A percentile compares a stretch with the other conserved stretches of the same genome.
Conservation (phyloP, 176 grass and related monocot species). For the Aegilops sharonensis region DNA sequence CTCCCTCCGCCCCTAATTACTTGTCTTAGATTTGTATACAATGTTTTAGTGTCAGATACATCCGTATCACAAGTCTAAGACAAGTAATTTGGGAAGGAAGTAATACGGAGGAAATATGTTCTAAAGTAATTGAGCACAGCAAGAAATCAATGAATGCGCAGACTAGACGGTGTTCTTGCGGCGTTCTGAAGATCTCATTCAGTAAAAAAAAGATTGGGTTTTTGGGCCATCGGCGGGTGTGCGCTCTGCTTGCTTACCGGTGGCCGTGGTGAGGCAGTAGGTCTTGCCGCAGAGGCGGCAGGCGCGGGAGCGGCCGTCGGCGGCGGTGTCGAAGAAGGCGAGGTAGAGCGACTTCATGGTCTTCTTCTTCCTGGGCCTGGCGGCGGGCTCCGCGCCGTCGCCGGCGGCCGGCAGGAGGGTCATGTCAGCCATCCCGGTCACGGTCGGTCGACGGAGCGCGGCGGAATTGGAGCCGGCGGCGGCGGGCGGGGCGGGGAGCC, state of each 20-base stretch:
- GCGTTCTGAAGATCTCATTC: no score
- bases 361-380: constrained; percentile 67
- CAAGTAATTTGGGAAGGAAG: no score
- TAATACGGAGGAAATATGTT: no score
- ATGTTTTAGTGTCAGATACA: no score
- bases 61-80: no score
- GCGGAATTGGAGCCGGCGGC: background rate
- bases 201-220: no score
- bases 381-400: constrained; percentile 5
- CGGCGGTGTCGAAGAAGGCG: constrained; percentile 78
- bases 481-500: constrained; percentile 30
- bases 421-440: constrained; percentile 72
- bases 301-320: constrained; percentile 68
- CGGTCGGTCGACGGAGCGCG: background rate
- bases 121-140: no score
- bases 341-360: constrained; percentile 91
- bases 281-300: constrained; percentile 90
- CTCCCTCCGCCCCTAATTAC: no score
- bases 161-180: no score
- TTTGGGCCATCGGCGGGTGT: no score
- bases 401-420: constrained; percentile 40
- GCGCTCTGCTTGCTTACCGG: constrained; percentile 44
- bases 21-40: no score
- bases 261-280: constrained; percentile 91
- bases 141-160: no score